Percentiles rank a stretch among this genome's conserved stretches.
These are phyloP conservation scores for Saxispiralis lemnorum DNA, from an alignment of 495 filamentous ascomycete species.

Conservation along the genomic window DNA sequence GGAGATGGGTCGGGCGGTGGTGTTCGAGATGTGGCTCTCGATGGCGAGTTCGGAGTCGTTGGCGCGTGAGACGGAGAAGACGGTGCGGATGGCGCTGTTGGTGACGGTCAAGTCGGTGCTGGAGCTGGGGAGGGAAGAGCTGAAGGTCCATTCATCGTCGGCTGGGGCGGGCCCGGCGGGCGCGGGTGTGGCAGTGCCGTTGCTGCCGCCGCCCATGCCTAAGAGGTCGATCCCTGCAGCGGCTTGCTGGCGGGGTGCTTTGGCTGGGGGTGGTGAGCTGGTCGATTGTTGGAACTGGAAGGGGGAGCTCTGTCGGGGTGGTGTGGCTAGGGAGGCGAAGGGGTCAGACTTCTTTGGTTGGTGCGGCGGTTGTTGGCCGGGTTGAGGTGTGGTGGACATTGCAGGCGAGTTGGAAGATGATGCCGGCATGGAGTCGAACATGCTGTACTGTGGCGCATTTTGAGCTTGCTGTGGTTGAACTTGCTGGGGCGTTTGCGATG, in stretches of 20 bases:
- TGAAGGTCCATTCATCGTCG: conserved; percentile 88
- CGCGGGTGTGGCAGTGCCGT: conserved; percentile 13
- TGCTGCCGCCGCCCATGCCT: conserved; percentile 7
- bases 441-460: conserved; percentile 17
- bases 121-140: conserved; percentile 63
- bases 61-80: conserved; percentile 30
- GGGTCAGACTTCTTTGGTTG: conserved; percentile 26
- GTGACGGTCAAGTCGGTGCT: conserved; percentile 44
- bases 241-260: conserved; percentile 25
- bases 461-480: conserved; percentile 12
- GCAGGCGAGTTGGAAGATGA: conserved; percentile 18
- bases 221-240: conserved; percentile 7
- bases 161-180: conserved; percentile 18
- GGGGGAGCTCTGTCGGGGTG: conserved; percentile 23
- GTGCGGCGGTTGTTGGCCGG: conserved; percentile 22
- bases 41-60: conserved; percentile 37
- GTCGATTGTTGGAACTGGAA: conserved; percentile 28
- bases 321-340: conserved; percentile 21
- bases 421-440: conserved; percentile 16
- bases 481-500: conserved; percentile 4
- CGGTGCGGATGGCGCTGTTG: conserved; percentile 35
- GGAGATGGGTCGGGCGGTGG: conserved; percentile 45
- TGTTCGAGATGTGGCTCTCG: conserved; percentile 58
- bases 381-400: conserved; percentile 18
- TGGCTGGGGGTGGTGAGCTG: conserved; percentile 7